phyloP scores from a whole-genome alignment of 371 early-diverging fungal species.

The Rhizomucor miehei region DNA sequence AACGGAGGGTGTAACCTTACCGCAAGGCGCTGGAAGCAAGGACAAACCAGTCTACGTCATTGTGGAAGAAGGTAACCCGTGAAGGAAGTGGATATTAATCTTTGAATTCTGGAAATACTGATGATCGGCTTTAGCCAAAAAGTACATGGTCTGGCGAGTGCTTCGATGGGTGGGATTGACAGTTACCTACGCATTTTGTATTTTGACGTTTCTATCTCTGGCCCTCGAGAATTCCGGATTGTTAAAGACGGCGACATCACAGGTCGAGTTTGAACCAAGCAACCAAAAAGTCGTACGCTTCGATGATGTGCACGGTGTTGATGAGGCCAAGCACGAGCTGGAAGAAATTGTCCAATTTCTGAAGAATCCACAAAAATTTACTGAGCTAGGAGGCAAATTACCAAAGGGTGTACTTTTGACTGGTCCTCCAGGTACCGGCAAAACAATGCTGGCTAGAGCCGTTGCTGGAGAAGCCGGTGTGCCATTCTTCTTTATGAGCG shows the following conservation, averaged over 20 bases:
- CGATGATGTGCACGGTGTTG: constrained; percentile 95
- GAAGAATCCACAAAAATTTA: constrained; percentile 88
- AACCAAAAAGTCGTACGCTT: constrained; percentile 73
- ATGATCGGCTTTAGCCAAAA: constrained; percentile 1
- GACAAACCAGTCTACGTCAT: constrained; percentile 57
- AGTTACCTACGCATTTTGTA: constrained; percentile 74
- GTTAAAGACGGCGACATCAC: constrained; percentile 60
- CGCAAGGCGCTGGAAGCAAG: constrained; percentile 37
- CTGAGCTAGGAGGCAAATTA: constrained; percentile 90
- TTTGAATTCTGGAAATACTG: not conserved
- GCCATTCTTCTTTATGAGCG: constrained; percentile 97
- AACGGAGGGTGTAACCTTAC: constrained; percentile 14
- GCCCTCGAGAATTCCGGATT: constrained; percentile 76
- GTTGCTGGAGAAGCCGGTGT: constrained; percentile 94
- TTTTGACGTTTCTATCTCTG: constrained; percentile 71
- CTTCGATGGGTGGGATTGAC: constrained; percentile 74
- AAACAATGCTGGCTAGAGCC: constrained; percentile 85
- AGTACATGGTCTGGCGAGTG: constrained; percentile 67
- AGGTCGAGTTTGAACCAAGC: constrained; percentile 71
- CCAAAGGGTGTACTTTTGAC: constrained; percentile 97
- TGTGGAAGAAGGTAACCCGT: constrained; percentile 47
- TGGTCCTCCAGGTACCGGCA: constrained; percentile 99
- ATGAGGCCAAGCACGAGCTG: constrained; percentile 96
- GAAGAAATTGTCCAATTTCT: constrained; percentile 95
- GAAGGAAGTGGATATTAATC: not conserved